A percentile compares a stretch with the other conserved stretches of the same genome.
Conservation (phyloP, 2,329 filamentous ascomycete genomes). For the Nothomitra cinnamomea region DNA sequence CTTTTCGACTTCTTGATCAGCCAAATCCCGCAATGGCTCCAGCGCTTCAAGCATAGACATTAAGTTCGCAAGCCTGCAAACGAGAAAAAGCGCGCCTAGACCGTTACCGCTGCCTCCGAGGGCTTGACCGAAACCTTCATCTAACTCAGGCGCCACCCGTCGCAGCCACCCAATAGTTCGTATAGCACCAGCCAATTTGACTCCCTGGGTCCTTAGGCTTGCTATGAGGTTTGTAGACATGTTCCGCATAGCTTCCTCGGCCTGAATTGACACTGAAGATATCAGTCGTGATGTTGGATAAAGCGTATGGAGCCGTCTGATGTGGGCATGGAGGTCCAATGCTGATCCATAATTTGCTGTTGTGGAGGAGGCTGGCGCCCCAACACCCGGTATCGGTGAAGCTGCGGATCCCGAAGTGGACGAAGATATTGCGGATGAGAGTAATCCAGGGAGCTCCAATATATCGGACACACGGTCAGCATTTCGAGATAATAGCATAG, state of each 20-base stretch:
- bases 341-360: conserved; percentile 71
- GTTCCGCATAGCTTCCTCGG: conserved; percentile 72
- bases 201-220: conserved; percentile 54
- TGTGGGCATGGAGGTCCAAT: conserved; percentile 83
- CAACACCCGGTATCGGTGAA: conserved; percentile 15
- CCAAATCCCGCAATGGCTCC: conserved; percentile 70
- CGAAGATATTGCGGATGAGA: conserved; percentile 59
- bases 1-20: conserved; percentile 60
- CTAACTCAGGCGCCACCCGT: conserved; percentile 67
- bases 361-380: conserved; percentile 18
- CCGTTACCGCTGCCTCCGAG: conserved; percentile 36
- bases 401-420: conserved; percentile 33
- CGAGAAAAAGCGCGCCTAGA: conserved; percentile 69
- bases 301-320: conserved; percentile 65
- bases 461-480: conserved; percentile 81
- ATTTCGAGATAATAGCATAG: conserved; percentile 68
- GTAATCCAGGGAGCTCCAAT: conserved; percentile 70
- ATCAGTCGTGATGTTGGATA: conserved; percentile 69
- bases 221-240: conserved; percentile 74
- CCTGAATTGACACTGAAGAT: conserved; percentile 53
- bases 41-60: conserved; percentile 66
- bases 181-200: conserved; percentile 82
- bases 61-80: conserved; percentile 69
- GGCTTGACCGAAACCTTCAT: conserved; percentile 21
- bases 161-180: conserved; percentile 84